Percentiles rank a stretch among this genome's conserved stretches.
phyloP scores from a whole-genome alignment of 176 grass and related monocot genomes.

The Aegilops tauschii region DNA sequence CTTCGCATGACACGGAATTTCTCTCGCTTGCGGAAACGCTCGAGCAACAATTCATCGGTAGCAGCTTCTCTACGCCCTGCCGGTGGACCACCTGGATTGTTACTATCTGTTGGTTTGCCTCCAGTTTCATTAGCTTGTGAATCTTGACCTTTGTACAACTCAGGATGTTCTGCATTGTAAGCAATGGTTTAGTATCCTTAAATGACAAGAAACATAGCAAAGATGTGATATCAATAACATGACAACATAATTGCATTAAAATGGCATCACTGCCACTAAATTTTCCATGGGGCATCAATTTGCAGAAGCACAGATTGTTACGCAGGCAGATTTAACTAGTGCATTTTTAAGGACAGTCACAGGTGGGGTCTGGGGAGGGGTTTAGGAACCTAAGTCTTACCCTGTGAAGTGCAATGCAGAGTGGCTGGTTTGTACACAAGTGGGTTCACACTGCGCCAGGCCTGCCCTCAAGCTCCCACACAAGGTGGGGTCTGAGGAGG shows the following conservation, averaged over 20 bases:
- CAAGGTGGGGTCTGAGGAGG: too few species aligned
- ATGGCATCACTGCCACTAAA: background rate
- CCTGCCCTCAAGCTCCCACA: too few species aligned
- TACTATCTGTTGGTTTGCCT: slow-evolving; percentile 44
- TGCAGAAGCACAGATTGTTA: background rate
- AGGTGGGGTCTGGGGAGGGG: too few species aligned
- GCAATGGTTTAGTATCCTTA: slow-evolving; percentile 10
- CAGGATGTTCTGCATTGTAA: slow-evolving; percentile 55
- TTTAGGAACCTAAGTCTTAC: too few species aligned
- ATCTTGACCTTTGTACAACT: slow-evolving; percentile 54
- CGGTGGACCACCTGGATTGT: slow-evolving; percentile 38
- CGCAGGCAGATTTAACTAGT: background rate
- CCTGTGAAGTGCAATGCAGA: too few species aligned
- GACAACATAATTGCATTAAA: background rate
- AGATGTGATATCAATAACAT: slow-evolving; percentile 1
- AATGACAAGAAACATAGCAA: slow-evolving; percentile 4
- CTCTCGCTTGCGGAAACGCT: slow-evolving; percentile 78
- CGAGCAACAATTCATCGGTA: slow-evolving; percentile 70
- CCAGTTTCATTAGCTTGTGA: slow-evolving; percentile 29
- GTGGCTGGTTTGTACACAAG: too few species aligned
- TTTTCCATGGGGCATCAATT: background rate
- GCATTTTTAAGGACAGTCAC: background rate
- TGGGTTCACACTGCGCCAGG: too few species aligned
- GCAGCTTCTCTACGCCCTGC: slow-evolving; percentile 63
- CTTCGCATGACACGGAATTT: slow-evolving; percentile 67